Evolutionary conservation across 768 basidiomycete genomes (phyloP), one percentile per base, ranked within the genome.

Genomic region (Albatrellus ellisii): DNA sequence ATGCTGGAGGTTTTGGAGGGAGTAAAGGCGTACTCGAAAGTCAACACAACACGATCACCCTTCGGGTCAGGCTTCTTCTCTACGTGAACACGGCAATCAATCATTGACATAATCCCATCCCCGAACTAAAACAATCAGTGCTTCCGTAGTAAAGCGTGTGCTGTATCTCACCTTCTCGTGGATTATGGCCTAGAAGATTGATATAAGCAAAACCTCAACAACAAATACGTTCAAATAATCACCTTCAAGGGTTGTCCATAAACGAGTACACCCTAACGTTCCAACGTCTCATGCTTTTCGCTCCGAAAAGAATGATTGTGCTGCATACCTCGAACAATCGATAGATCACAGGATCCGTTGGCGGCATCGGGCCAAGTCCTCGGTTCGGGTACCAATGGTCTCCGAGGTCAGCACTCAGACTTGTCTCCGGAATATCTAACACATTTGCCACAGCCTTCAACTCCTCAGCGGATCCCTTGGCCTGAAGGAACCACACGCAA

Each of bases 61-160:
- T 79, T 82, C 12, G 82, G 81, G 52, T 86, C 73, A 12, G 69
- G 66, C 57, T 87, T 86, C 62, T 66, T 74, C 46, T 73, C 65
- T 34, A 87, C 64, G 36, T 65, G 67, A 46, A 87, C 68, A 50
- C 72, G 77, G 59, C 84, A 87, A 56, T 88, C 84, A 44, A 87
- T 85, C 80, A 87, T 83, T 15, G 79, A 82, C 82, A 87, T 86
- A 46, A 88, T 87, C 4, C 85, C 84, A 52, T 88, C 85, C 4
- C 85, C 85, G 48, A 86, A 87, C 80, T 83, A 38, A 18, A 10
- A 15, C 22, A 15, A 38, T 10, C 10, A 5, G n/a, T 11, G 24
- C 22, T 26, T 28, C 29, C 4, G 14, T 8, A 14, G 18, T 25
- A 27, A 20, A 18, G 25, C 28, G 15, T 15, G 8, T 7, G 18